Evolutionary conservation across 495 filamentous ascomycete genomes (phyloP), one percentile per base, ranked within the genome.

Genomic region (Letharia columbiana): DNA sequence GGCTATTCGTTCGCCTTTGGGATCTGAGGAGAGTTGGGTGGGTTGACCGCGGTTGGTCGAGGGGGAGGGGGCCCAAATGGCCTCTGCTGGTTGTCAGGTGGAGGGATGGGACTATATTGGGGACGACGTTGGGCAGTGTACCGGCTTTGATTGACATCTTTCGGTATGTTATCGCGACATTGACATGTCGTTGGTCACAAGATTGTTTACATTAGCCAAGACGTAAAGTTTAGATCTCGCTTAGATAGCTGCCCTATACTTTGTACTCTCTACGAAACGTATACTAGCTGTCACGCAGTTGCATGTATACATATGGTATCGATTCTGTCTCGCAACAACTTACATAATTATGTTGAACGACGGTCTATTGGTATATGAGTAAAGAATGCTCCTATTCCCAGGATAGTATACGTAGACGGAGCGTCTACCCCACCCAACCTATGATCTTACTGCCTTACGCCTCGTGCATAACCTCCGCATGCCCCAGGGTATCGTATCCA

Each of bases 1-100:
- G 61, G 91, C 90, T 75, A 98, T 86, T 65, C 91, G 86, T 78
- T 97, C 89, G 64, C 95, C 94, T 75, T 96, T 96, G 40, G 88
- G 76, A 75, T 98, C 95, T 33, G 87, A 85, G 41, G 92, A 93
- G 60, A 98, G 86, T 72, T 91, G 90, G 20, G 94, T 97, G 66
- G 93, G 90, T 69, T 91, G 87, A 61, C 92, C 92, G 68, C 94
- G 88, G 65, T 83, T 87, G 20, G 93, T 97, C 60, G 86, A 86
- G 66, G 94, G 94, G 70, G 82, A 82, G n/a, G 88, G 79, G 31
- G 88, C 88, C 83, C 87, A 89, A 63, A 89, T 87, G 37, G 85
- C 80, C 68, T 87, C 88, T 91, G 52, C 2, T 56, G 52, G 15
- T 1, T 17, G 13, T 56, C 11, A 56, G 28, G n/a, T 7, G 4